phyloP scores from a whole-genome alignment of 2,329 filamentous ascomycete genomes.

The Cordyceps javanica region DNA sequence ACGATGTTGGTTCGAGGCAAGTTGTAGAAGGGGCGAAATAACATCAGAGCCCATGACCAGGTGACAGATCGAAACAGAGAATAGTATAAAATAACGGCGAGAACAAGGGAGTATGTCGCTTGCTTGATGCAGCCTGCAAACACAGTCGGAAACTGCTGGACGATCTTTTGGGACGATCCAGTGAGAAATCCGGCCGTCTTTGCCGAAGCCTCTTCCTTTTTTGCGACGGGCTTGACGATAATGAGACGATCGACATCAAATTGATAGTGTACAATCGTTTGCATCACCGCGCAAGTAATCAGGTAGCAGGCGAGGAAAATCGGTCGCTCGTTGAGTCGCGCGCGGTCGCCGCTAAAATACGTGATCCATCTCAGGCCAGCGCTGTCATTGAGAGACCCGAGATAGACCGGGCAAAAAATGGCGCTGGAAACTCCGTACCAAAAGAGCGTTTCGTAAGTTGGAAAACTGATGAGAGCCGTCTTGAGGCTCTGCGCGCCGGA shows the following conservation, averaged over 20 bases:
- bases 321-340: conserved; percentile 77
- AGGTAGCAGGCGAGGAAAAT: conserved; percentile 73
- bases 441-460: conserved; percentile 62
- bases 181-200: conserved; percentile 20
- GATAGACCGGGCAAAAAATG: conserved; percentile 74
- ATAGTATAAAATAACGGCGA: conserved; percentile 55
- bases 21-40: conserved; percentile 68
- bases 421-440: conserved; percentile 76
- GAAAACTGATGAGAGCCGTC: conserved; percentile 49
- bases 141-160: conserved; percentile 34
- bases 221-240: conserved; percentile 23
- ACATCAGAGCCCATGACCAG: conserved; percentile 64
- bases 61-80: conserved; percentile 54
- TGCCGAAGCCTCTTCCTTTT: conserved; percentile 16
- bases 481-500: conserved; percentile 61
- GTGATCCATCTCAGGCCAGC: conserved; percentile 69
- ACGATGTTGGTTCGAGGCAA: conserved; percentile 66
- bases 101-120: conserved; percentile 32
- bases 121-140: conserved; percentile 33
- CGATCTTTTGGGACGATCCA: conserved; percentile 29
- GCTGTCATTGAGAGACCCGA: conserved; percentile 58
- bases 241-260: conserved; percentile 65
- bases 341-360: conserved; percentile 62
- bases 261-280: conserved; percentile 64
- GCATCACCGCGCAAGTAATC: conserved; percentile 59